Conservation (phyloP, 352 stramenopile species). For the Phytophthora citricola region DNA sequence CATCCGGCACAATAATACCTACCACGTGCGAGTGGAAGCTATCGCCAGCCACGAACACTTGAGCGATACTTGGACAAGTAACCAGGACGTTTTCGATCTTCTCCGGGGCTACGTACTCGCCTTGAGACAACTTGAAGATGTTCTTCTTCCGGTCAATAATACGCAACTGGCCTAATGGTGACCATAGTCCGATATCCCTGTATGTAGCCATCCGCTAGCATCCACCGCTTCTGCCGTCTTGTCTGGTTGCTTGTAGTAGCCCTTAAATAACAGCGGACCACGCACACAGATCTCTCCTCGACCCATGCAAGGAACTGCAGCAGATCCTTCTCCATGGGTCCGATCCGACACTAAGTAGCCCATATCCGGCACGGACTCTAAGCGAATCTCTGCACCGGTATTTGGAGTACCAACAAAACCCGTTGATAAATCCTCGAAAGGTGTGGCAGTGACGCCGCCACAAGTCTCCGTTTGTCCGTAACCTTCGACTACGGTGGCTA, state of each 20-base stretch:
- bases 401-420: constrained; percentile 94
- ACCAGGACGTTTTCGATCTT: constrained; percentile 96
- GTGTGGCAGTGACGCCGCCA: constrained; percentile 74
- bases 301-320: constrained; percentile 46
- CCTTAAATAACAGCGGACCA: constrained; percentile 86
- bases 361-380: constrained; percentile 98
- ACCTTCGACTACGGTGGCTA: constrained; percentile 89
- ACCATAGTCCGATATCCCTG: constrained; percentile 97
- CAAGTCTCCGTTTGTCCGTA: constrained; percentile 98
- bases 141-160: constrained; percentile 95
- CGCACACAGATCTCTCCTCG: constrained; percentile 78
- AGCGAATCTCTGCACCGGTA: constrained; percentile 90
- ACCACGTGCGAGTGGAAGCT: constrained; percentile 96
- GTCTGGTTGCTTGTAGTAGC: constrained; percentile 96
- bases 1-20: constrained; percentile 92
- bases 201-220: constrained; percentile 95
- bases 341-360: constrained; percentile 91
- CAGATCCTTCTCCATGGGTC: constrained; percentile 47
- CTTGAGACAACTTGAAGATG: constrained; percentile 95
- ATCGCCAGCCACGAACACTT: constrained; percentile 97
- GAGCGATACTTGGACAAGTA: constrained; percentile 91
- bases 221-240: constrained; percentile 94
- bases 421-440: constrained; percentile 41
- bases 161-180: constrained; percentile 89
- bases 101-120: constrained; percentile 97